A percentile compares a stretch with the other conserved stretches of the same genome.
Evolutionary conservation across 345 rosid genomes (phyloP).

Genomic region (Dipteronia sinensis): DNA sequence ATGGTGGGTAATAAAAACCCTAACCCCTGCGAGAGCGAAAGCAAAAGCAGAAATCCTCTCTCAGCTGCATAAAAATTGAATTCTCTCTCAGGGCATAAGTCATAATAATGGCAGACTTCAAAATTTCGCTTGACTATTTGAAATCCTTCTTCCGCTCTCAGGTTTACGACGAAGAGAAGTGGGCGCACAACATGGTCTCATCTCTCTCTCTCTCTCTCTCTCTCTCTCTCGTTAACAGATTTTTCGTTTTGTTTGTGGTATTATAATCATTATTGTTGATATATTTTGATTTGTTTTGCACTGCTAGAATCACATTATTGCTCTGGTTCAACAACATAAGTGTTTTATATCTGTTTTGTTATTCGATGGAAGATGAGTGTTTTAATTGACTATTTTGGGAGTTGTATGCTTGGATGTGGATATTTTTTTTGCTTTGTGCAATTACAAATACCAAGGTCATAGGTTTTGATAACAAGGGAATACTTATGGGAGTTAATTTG

Average conservation of each 20-base stretch:
- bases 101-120: constrained; percentile 50
- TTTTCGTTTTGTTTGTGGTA: background rate
- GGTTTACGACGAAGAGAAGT: constrained; percentile 69
- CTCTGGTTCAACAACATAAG: too few relatives aligned
- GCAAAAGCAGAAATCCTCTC: too few relatives aligned
- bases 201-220: background rate
- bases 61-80: background rate
- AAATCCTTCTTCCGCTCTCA: constrained; percentile 67
- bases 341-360: background rate
- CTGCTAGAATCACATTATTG: too few relatives aligned
- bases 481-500: too few relatives aligned
- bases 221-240: background rate
- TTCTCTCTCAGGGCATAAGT: background rate
- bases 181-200: constrained; percentile 69
- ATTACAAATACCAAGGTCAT: too few relatives aligned
- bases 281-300: background rate
- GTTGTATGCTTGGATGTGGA: too few relatives aligned
- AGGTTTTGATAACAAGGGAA: too few relatives aligned
- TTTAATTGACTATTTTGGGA: too few relatives aligned
- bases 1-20: constrained; percentile 14
- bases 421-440: too few relatives aligned
- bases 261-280: background rate
- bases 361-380: too few relatives aligned
- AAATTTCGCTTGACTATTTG: constrained; percentile 50
- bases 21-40: background rate